phyloP scores from a whole-genome alignment of 164 flowering plant genomes.

The Nelumbo lutea region DNA sequence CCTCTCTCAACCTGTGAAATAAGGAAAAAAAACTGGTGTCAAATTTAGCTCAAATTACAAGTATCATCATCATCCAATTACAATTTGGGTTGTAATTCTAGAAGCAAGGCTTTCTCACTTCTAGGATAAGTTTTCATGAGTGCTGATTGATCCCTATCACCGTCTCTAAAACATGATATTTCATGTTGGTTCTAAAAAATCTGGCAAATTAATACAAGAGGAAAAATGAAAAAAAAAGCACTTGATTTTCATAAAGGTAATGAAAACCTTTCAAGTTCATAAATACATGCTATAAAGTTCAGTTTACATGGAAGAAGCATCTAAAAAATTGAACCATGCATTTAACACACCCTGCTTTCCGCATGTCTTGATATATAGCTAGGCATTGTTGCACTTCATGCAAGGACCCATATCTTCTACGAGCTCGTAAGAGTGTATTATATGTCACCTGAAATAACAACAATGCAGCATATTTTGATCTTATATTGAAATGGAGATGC shows the following conservation, averaged over 20 bases:
- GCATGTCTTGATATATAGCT: conserved; percentile 82
- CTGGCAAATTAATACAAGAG: not conserved
- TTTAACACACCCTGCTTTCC: conserved; percentile 72
- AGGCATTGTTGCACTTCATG: conserved; percentile 80
- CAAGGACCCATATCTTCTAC: conserved; percentile 71
- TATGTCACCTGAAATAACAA: conserved; percentile 75
- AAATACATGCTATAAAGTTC: not conserved
- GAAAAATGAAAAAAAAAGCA: too few relatives aligned
- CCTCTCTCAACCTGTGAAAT: too few relatives aligned
- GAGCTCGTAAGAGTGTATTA: conserved; percentile 77
- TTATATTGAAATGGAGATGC: not conserved
- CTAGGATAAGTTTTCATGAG: too few relatives aligned
- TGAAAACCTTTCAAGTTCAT: not conserved
- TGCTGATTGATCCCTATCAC: too few relatives aligned
- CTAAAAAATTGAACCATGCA: not conserved
- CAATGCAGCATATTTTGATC: not conserved
- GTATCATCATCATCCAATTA: too few relatives aligned
- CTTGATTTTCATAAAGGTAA: too few relatives aligned
- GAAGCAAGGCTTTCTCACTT: too few relatives aligned
- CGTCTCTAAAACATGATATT: too few relatives aligned
- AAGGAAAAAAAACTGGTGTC: too few relatives aligned
- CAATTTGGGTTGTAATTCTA: too few relatives aligned
- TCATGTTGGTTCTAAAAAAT: too few relatives aligned
- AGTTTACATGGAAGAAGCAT: not conserved
- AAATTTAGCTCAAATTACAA: too few relatives aligned